Percentiles rank a stretch among this genome's conserved stretches.
Conservation (phyloP, 768 basidiomycete species). For the Agrocybe pediades region DNA sequence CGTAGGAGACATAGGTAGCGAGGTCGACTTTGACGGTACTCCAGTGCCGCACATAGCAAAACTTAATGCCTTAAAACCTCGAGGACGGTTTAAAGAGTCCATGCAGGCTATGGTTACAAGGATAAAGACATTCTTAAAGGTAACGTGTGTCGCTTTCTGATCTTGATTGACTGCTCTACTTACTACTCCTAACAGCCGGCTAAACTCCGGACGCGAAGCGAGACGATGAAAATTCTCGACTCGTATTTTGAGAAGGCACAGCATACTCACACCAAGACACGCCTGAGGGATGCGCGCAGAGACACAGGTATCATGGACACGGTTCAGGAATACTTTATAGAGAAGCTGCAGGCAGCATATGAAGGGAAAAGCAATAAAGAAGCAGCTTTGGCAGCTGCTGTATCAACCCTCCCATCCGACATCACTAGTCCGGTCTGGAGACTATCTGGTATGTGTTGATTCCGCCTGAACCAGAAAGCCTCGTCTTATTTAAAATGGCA, state of each 20-base stretch:
- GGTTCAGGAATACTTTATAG: slow-evolving; percentile 26
- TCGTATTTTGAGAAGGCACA: slow-evolving; percentile 19
- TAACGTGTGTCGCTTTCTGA: slow-evolving; percentile 6
- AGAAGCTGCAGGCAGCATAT: slow-evolving; percentile 14
- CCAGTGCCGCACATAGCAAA: background rate
- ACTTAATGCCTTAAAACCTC: background rate
- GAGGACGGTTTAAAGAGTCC: background rate
- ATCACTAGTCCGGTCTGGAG: slow-evolving; percentile 1
- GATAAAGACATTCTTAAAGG: slow-evolving; percentile 24
- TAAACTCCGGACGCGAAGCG: slow-evolving; percentile 5
- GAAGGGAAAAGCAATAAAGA: background rate
- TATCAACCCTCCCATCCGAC: background rate
- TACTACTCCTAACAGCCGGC: slow-evolving; percentile 12
- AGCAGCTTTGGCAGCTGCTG: background rate
- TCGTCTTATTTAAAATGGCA: background rate
- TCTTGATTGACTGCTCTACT: background rate
- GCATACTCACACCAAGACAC: slow-evolving; percentile 15
- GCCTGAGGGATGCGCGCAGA: slow-evolving; percentile 22
- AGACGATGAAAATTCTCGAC: slow-evolving; percentile 18
- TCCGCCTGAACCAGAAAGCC: too few species aligned
- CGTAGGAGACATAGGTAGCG: too few species aligned
- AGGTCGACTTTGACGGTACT: background rate
- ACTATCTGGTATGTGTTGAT: background rate
- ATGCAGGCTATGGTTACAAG: slow-evolving; percentile 19
- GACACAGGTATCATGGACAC: slow-evolving; percentile 34